A percentile compares a stretch with the other conserved stretches of the same genome.
Evolutionary conservation across 331 rosid genomes (phyloP).

Genomic region (Spiraea crenata): DNA sequence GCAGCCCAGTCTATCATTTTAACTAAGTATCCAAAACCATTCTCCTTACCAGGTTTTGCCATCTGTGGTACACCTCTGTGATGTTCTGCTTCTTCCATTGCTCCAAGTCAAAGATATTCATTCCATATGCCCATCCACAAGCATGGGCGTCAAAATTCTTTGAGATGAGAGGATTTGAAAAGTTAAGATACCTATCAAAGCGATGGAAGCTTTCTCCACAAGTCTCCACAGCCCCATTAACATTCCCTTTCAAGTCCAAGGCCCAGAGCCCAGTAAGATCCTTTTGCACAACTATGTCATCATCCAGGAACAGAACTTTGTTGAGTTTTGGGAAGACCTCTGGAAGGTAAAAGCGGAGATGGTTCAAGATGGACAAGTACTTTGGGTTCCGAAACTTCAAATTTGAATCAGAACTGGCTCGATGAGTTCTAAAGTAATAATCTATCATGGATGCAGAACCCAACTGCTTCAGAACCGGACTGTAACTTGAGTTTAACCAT

Average conservation of each 20-base stretch:
- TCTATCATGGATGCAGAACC: conserved; percentile 90
- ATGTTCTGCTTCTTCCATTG: conserved; percentile 95
- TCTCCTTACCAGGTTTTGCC: conserved; percentile 90
- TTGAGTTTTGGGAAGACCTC: conserved; percentile 87
- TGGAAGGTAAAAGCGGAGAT: conserved; percentile 95
- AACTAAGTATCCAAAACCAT: conserved; percentile 1
- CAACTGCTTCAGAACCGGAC: conserved; percentile 95
- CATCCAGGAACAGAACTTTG: conserved; percentile 90
- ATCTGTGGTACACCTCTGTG: conserved; percentile 85
- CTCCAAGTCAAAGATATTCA: conserved; percentile 88
- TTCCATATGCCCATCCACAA: conserved; percentile 99
- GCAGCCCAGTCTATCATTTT: not conserved
- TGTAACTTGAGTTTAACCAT: conserved; percentile 94
- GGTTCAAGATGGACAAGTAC: conserved; percentile 93
- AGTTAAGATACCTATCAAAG: conserved; percentile 90
- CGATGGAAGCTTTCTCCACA: conserved; percentile 98
- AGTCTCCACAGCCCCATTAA: conserved; percentile 98
- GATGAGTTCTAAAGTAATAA: conserved; percentile 87
- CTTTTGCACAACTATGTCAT: conserved; percentile 90
- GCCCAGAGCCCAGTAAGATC: conserved; percentile 90
- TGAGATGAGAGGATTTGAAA: conserved; percentile 91
- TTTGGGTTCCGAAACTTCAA: conserved; percentile 90
- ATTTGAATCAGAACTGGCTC: conserved; percentile 79
- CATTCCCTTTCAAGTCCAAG: conserved; percentile 78
- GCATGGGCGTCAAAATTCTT: conserved; percentile 89